A percentile compares a stretch with the other conserved stretches of the same genome.
Evolutionary conservation across 2,329 filamentous ascomycete genomes (phyloP).

Genomic region (Pseudogymnoascus sp.): DNA sequence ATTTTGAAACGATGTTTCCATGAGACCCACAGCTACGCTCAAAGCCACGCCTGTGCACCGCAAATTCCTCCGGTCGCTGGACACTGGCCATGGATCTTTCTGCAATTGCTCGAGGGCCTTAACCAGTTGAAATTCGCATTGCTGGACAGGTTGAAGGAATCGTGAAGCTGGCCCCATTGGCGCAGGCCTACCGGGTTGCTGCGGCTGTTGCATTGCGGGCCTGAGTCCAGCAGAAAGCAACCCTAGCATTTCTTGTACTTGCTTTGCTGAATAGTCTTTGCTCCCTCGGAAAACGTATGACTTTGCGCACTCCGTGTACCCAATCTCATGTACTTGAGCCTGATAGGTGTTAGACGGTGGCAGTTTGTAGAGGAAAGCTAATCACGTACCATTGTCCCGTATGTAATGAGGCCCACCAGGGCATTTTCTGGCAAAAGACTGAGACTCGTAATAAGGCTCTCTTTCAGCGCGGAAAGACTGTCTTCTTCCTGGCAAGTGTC

Average conservation of each 20-base stretch:
- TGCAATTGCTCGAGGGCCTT: conserved; percentile 92
- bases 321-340: conserved; percentile 95
- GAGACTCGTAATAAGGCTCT: conserved; percentile 78
- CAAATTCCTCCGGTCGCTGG: conserved; percentile 81
- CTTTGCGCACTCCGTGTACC: conserved; percentile 95
- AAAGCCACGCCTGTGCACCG: conserved; percentile 95
- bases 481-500: conserved; percentile 86
- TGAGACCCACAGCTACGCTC: conserved; percentile 82
- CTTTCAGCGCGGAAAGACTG: conserved; percentile 71
- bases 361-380: conserved; percentile 14
- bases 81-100: conserved; percentile 94
- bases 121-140: conserved; percentile 94
- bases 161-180: conserved; percentile 74
- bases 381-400: conserved; percentile 73
- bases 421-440: conserved; percentile 73
- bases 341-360: conserved; percentile 31
- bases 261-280: conserved; percentile 96
- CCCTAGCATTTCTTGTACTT: conserved; percentile 98
- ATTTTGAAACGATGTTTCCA: conserved; percentile 94
- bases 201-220: conserved; percentile 58
- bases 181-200: conserved; percentile 64
- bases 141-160: conserved; percentile 87
- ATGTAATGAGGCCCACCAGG: conserved; percentile 75
- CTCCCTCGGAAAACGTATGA: conserved; percentile 96
- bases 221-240: conserved; percentile 64